These are phyloP conservation scores for Penicillium sp. DNA, from an alignment of 2,329 filamentous ascomycete species.

Conservation along the genomic window DNA sequence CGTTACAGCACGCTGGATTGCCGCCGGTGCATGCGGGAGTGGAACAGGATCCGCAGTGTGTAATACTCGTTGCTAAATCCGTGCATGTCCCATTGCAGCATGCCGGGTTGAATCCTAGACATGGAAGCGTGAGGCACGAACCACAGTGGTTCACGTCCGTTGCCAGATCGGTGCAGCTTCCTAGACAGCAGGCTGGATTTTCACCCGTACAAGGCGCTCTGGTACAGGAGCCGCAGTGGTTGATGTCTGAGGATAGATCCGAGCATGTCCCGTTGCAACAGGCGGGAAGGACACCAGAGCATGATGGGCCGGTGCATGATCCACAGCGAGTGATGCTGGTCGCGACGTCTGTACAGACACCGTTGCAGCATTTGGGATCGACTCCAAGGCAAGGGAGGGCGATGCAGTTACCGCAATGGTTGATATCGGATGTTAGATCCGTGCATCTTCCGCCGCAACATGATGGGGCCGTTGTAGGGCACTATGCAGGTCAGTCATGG, in stretches of 20 bases:
- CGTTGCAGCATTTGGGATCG: conserved; percentile 10
- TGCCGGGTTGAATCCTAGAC: too few species aligned
- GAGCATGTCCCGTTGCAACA: conserved; percentile 9
- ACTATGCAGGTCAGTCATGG: conserved; percentile 1
- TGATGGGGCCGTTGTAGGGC: conserved; percentile 4
- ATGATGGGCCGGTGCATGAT: conserved; percentile 6
- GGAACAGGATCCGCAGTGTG: too few species aligned
- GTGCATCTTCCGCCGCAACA: conserved; percentile 14
- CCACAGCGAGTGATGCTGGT: conserved; percentile 7
- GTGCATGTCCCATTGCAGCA: too few species aligned
- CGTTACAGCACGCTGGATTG: too few species aligned
- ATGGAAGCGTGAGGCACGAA: too few species aligned
- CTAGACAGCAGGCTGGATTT: too few species aligned
- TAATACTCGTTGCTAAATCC: too few species aligned
- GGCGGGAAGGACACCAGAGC: conserved; percentile 6
- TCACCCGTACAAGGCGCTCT: too few species aligned
- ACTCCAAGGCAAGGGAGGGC: conserved; percentile 6
- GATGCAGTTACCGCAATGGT: conserved; percentile 9
- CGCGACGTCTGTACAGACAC: conserved; percentile 8
- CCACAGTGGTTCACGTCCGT: too few species aligned
- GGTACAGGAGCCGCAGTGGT: conserved; percentile 12
- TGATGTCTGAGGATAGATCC: conserved; percentile 5
- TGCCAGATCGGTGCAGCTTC: too few species aligned
- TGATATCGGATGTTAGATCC: conserved; percentile 4
- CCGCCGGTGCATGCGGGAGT: too few species aligned